Evolutionary conservation across 1,284 basidiomycete species (phyloP).

Genomic region (Rhodotorula sp.): DNA sequence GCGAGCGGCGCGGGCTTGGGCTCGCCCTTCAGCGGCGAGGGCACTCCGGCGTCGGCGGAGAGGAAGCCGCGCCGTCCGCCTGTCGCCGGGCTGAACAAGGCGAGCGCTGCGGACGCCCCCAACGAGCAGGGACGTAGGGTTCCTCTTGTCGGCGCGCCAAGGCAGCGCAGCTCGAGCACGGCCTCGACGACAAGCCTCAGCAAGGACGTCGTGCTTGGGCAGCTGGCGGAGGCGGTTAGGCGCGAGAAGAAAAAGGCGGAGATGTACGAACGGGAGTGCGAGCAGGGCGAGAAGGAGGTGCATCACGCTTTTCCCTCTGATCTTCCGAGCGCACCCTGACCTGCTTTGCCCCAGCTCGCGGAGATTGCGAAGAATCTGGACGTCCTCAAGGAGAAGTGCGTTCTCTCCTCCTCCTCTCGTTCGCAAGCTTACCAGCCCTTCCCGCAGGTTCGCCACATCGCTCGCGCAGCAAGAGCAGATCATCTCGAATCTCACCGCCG

Average conservation of each 20-base stretch:
- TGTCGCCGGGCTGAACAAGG: slow-evolving; percentile 12
- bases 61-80: slow-evolving; percentile 11
- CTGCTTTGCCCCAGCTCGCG: neutral
- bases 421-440: too few species aligned
- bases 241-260: slow-evolving; percentile 20
- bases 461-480: slow-evolving; percentile 14
- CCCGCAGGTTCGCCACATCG: slow-evolving; percentile 8
- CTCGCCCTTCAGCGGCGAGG: neutral
- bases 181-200: slow-evolving; percentile 19
- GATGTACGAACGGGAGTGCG: slow-evolving; percentile 11
- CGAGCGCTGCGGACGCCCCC: neutral
- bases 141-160: too few species aligned
- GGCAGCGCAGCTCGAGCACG: slow-evolving; percentile 1
- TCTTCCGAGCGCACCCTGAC: too few species aligned
- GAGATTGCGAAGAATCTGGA: slow-evolving; percentile 23
- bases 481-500: slow-evolving; percentile 14
- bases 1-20: slow-evolving; percentile 5
- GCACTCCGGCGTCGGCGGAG: too few species aligned
- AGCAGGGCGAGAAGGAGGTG: slow-evolving; percentile 19
- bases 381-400: slow-evolving; percentile 25
- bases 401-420: too few species aligned
- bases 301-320: neutral
- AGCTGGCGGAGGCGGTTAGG: slow-evolving; percentile 23
- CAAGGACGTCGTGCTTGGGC: slow-evolving; percentile 22
- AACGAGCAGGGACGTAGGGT: neutral